Evolutionary conservation across 192 early-diverging fungal species (phyloP).

Genomic region (Podila epigama): DNA sequence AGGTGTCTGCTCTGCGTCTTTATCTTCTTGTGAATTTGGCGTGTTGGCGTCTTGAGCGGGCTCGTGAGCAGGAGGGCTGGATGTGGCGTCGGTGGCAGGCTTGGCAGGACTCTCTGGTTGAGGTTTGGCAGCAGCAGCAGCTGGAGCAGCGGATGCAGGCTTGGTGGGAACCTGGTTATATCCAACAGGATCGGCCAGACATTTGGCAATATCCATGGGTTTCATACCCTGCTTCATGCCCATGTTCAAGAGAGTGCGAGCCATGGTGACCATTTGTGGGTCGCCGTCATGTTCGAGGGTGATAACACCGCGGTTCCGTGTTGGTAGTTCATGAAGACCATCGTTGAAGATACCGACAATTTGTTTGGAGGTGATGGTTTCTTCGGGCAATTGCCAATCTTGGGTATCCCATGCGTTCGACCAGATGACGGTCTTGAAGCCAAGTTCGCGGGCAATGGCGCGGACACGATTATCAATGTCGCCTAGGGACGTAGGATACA

Average conservation of each 20-base stretch:
- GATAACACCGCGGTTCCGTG: constrained; percentile 21
- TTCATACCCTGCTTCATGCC: constrained; percentile 24
- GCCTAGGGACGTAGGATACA: constrained; percentile 4
- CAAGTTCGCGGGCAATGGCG: constrained; percentile 35
- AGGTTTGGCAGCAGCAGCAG: too few relatives aligned
- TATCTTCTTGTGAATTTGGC: neutral
- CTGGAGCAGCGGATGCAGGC: neutral
- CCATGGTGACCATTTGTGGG: constrained; percentile 17
- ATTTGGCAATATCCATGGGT: constrained; percentile 37
- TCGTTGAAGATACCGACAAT: constrained; percentile 34
- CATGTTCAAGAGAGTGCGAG: constrained; percentile 31
- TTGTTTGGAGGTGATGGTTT: constrained; percentile 24
- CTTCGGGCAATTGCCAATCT: constrained; percentile 56
- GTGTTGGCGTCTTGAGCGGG: neutral
- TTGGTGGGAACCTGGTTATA: constrained; percentile 24
- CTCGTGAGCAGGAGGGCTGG: neutral
- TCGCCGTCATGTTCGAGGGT: constrained; percentile 43
- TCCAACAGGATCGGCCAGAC: constrained; percentile 14
- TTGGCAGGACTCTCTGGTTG: too few relatives aligned
- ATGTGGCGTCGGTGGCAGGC: neutral
- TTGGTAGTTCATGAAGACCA: constrained; percentile 3
- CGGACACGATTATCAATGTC: constrained; percentile 35
- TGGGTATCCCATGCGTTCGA: constrained; percentile 56
- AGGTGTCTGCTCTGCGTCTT: neutral
- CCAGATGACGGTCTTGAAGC: constrained; percentile 62